These are phyloP conservation scores for Citrus inodora DNA, from an alignment of 345 rosid species.

Conservation along the genomic window DNA sequence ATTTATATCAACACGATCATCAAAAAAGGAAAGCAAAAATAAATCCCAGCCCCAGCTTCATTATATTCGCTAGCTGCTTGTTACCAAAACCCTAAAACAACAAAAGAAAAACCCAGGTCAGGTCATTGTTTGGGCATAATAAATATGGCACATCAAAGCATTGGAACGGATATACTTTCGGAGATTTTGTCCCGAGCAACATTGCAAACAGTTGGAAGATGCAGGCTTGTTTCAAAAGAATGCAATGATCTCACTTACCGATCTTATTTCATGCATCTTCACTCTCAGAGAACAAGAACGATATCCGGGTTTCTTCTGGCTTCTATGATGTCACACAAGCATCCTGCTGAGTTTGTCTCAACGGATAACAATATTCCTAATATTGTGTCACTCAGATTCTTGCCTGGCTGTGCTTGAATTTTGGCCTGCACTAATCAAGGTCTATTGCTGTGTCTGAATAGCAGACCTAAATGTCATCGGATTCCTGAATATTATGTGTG, in stretches of 20 bases:
- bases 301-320: slow-evolving; percentile 14
- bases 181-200: slow-evolving; percentile 11
- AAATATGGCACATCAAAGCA: background rate
- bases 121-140: background rate
- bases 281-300: slow-evolving; percentile 3
- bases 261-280: slow-evolving; percentile 11
- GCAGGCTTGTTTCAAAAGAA: slow-evolving; percentile 1
- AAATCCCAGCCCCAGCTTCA: background rate
- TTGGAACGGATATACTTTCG: background rate
- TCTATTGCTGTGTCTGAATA: background rate
- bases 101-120: no score
- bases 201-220: background rate
- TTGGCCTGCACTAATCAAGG: background rate
- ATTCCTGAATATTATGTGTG: slow-evolving; percentile 20
- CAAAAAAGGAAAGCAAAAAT: no score
- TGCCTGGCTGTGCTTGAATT: background rate
- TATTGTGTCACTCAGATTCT: slow-evolving; percentile 3
- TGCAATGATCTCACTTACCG: slow-evolving; percentile 10
- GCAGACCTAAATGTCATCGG: background rate
- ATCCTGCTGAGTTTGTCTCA: background rate
- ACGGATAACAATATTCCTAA: background rate
- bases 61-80: background rate
- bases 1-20: background rate
- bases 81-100: no score
- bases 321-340: no score